Conservation (phyloP, 2,329 filamentous ascomycete genomes). For the Pyrenophora seminiperda region DNA sequence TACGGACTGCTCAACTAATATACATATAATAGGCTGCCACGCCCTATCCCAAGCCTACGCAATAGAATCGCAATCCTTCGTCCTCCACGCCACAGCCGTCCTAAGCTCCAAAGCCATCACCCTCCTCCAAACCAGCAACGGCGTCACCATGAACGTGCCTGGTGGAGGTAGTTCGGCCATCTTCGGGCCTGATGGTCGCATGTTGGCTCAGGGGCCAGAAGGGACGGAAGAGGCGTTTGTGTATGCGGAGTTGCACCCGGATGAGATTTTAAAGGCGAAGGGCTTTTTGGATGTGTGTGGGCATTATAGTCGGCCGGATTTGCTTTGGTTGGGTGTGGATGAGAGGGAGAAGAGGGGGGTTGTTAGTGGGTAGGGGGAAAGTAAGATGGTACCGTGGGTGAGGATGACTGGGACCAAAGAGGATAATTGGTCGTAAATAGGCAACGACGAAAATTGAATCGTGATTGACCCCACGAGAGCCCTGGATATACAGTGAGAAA, state of each 20-base stretch:
- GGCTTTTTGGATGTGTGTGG: conserved; percentile 55
- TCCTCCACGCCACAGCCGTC: conserved; percentile 59
- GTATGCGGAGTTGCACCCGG: conserved; percentile 58
- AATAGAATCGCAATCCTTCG: conserved; percentile 61
- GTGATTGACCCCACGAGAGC: no score
- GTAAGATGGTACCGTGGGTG: no score
- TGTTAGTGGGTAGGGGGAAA: conserved; percentile 22
- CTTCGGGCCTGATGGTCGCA: conserved; percentile 59
- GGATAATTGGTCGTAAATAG: no score
- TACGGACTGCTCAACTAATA: not conserved
- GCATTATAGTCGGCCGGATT: conserved; percentile 59
- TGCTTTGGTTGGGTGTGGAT: conserved; percentile 58
- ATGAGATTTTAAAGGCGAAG: conserved; percentile 49
- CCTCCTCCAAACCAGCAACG: conserved; percentile 50
- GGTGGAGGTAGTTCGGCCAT: conserved; percentile 57
- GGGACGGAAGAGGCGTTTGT: conserved; percentile 56
- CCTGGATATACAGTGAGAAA: no score
- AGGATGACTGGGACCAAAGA: no score
- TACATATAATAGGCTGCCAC: not conserved
- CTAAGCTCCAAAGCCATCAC: conserved; percentile 54
- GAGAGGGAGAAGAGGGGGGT: conserved; percentile 37
- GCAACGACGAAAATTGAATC: no score
- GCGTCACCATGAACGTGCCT: conserved; percentile 50
- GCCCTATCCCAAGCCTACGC: conserved; percentile 60
- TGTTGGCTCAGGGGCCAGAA: conserved; percentile 49